Evolutionary conservation across 139 green algal species (phyloP), one percentile per base, ranked within the genome.

Genomic region (Marvania coccoides): DNA sequence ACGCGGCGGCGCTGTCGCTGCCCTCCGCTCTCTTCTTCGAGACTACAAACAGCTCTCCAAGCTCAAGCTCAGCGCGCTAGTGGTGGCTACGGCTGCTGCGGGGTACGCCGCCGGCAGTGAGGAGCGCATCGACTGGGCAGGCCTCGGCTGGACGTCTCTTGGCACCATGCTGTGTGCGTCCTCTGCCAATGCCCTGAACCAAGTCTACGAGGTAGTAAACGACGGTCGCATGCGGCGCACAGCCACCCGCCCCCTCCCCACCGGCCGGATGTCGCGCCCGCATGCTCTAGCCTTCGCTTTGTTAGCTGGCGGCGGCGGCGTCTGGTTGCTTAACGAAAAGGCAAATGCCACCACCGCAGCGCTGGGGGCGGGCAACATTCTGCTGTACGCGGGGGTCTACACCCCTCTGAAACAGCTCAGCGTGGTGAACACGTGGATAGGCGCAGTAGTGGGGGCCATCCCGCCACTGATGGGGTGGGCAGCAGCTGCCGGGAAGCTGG

Each of bases 391-490:
- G 1, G 81, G 67, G 39, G 76, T 96, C 26, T 99, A 99, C 83
- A 99, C 95, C 1, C 92, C 95, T 0, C 79, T 99, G 3, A 99
- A 99, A 78, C 86, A 89, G 65, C 5, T 98, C 13, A 90, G 76
- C 58, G 51, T 77, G 19, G 77, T 80, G 53, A 95, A 94, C 79
- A 99, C 94, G 7, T 99, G 95, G 95, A 86, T 99, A 35, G 95
- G 95, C 26, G 95, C 95, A 2, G 65, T 97, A 5, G 95, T 99
- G 47, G 95, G 95, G 14, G 95, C 91, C 37, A 89, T 99, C 51
- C 95, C 95, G 14, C 95, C 95, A 2, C 85, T 99, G 10, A 98
- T 99, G 87, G 95, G 95, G 55, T 99, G 90, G 90, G 84, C 92
- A 12, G 84, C 83, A 24, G 93, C 92, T 14, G 33, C 80, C 3